These are phyloP conservation scores for Neoboletus brunneissimus DNA, from an alignment of 768 basidiomycete species.

Conservation along the genomic window DNA sequence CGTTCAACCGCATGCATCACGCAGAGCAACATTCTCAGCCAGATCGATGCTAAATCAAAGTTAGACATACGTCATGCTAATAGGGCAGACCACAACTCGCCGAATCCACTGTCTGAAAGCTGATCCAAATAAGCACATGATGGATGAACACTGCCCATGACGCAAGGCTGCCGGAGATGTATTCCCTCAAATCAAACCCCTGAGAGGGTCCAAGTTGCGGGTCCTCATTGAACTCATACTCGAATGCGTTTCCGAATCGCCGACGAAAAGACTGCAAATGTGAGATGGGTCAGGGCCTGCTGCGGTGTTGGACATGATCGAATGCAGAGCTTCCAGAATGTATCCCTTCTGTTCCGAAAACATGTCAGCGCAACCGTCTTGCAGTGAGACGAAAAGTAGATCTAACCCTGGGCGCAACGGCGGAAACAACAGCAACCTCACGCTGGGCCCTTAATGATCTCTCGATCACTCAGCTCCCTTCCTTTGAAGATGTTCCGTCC, in stretches of 20 bases:
- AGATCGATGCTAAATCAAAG: conserved; percentile 59
- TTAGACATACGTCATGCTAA: not conserved
- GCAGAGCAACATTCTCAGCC: conserved; percentile 84
- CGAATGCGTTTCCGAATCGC: conserved; percentile 80
- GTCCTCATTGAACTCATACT: conserved; percentile 85
- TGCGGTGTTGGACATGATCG: conserved; percentile 35
- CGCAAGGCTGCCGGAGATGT: conserved; percentile 11
- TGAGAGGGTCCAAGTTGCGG: conserved; percentile 76
- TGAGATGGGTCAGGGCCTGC: conserved; percentile 80
- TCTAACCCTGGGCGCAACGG: conserved; percentile 73
- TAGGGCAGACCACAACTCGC: conserved; percentile 4
- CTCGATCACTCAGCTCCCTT: conserved; percentile 72
- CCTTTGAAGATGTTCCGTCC: conserved; percentile 63
- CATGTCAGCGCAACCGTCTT: conserved; percentile 10
- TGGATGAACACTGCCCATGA: conserved; percentile 11
- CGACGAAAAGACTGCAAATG: conserved; percentile 82
- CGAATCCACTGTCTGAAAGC: conserved; percentile 67
- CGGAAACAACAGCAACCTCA: conserved; percentile 73
- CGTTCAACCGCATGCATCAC: conserved; percentile 45
- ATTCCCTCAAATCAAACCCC: conserved; percentile 72
- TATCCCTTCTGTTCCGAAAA: conserved; percentile 62
- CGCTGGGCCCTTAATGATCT: conserved; percentile 69
- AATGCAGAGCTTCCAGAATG: conserved; percentile 79
- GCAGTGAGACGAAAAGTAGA: conserved; percentile 2
- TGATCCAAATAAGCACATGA: conserved; percentile 57